Evolutionary conservation across 768 basidiomycete species (phyloP).

Genomic region (Rubroboletus pulcherrimus): DNA sequence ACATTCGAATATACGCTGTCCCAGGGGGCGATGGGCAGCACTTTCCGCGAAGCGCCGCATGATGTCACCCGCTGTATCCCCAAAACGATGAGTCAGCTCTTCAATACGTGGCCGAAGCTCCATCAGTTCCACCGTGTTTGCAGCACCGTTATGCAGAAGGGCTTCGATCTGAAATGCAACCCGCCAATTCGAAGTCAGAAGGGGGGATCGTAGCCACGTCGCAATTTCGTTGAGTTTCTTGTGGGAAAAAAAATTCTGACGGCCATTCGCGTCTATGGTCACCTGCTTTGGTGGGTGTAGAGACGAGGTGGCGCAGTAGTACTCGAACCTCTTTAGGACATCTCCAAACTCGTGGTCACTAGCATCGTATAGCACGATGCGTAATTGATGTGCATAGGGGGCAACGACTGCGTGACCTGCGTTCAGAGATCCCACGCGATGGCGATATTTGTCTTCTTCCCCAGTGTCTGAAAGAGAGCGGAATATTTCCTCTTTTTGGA

Average conservation of each 20-base stretch:
- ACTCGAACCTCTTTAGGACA: slow-evolving; percentile 46
- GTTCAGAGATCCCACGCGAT: slow-evolving; percentile 56
- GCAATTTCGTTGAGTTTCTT: slow-evolving; percentile 46
- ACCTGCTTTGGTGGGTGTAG: slow-evolving; percentile 35
- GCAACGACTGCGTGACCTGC: slow-evolving; percentile 57
- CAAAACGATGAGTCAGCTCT: slow-evolving; percentile 34
- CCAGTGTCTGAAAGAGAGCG: slow-evolving; percentile 39
- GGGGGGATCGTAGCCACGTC: slow-evolving; percentile 41
- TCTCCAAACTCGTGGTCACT: slow-evolving; percentile 32
- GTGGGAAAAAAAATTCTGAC: slow-evolving; percentile 47
- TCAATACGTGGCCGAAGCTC: slow-evolving; percentile 44
- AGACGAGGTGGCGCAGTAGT: slow-evolving; percentile 51
- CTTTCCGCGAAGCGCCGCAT: slow-evolving; percentile 53
- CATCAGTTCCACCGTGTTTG: slow-evolving; percentile 58
- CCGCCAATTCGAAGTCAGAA: slow-evolving; percentile 42
- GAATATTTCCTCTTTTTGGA: slow-evolving; percentile 61
- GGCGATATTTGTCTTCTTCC: slow-evolving; percentile 43
- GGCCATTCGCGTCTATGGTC: slow-evolving; percentile 45
- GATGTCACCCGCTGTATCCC: slow-evolving; percentile 41
- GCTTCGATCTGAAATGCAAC: slow-evolving; percentile 78
- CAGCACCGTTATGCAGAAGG: slow-evolving; percentile 55
- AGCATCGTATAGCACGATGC: slow-evolving; percentile 54
- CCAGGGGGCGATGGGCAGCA: slow-evolving; percentile 43
- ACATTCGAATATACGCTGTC: slow-evolving; percentile 41
- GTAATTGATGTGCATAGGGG: slow-evolving; percentile 69